These are phyloP conservation scores for Aspergillus indologenus DNA, from an alignment of 495 filamentous ascomycete species.

Conservation along the genomic window DNA sequence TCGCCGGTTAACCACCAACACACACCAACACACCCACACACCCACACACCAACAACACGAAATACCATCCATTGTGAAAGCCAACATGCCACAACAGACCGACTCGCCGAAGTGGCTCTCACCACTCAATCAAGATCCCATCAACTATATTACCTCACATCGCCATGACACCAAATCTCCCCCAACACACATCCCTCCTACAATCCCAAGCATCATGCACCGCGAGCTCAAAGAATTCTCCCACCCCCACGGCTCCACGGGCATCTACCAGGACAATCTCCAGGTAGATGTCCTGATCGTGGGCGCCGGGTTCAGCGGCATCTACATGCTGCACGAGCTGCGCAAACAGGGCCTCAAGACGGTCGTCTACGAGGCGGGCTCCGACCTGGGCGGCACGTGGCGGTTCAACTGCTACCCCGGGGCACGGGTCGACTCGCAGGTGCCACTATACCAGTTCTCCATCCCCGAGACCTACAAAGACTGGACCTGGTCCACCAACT, in stretches of 20 bases:
- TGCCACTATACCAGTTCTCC: conserved; percentile 51
- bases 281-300: conserved; percentile 20
- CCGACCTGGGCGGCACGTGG: conserved; percentile 50
- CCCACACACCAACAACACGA: too few species aligned
- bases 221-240: neutral
- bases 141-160: too few species aligned
- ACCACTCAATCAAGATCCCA: too few species aligned
- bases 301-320: conserved; percentile 29
- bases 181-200: too few species aligned
- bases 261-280: neutral
- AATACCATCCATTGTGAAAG: too few species aligned
- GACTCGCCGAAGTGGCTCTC: too few species aligned
- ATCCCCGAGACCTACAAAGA: conserved; percentile 48
- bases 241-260: neutral
- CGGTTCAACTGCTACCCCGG: conserved; percentile 53
- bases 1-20: too few species aligned
- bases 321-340: conserved; percentile 37
- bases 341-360: conserved; percentile 32
- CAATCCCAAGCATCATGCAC: neutral
- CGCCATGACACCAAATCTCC: too few species aligned
- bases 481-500: conserved; percentile 51
- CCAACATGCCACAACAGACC: too few species aligned
- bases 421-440: conserved; percentile 47
- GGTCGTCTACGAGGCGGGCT: conserved; percentile 44
- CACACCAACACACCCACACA: too few species aligned